Percentiles rank a stretch among this genome's conserved stretches.
Conservation (phyloP, 2,329 filamentous ascomycete genomes). For the Hypomyces perniciosus region DNA sequence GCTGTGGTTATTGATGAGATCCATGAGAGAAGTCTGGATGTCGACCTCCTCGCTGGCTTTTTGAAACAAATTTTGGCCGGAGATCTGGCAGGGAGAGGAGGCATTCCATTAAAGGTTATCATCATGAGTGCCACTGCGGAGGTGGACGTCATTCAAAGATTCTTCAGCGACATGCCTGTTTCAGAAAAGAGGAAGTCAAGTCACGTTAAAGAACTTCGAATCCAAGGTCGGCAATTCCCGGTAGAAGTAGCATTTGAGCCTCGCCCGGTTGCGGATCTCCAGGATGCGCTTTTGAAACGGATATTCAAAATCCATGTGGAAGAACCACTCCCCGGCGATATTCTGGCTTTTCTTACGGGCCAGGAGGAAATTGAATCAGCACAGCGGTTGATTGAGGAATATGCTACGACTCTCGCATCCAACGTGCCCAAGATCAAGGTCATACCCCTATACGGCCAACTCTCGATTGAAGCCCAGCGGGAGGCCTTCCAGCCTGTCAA, state of each 20-base stretch:
- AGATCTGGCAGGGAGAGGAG: slow-evolving; percentile 59
- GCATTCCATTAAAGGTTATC: slow-evolving; percentile 75
- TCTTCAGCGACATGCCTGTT: slow-evolving; percentile 51
- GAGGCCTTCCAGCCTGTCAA: slow-evolving; percentile 73
- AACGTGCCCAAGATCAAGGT: slow-evolving; percentile 68
- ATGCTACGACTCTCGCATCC: slow-evolving; percentile 63
- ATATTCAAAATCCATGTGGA: slow-evolving; percentile 84
- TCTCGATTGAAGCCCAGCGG: slow-evolving; percentile 81
- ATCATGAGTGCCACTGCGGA: slow-evolving; percentile 98
- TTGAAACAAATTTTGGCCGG: slow-evolving; percentile 67
- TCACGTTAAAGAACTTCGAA: slow-evolving; percentile 47
- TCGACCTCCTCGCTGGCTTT: slow-evolving; percentile 86
- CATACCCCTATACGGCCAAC: slow-evolving; percentile 81
- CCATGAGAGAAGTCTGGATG: slow-evolving; percentile 91
- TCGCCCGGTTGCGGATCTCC: slow-evolving; percentile 70
- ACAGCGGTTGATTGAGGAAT: slow-evolving; percentile 75
- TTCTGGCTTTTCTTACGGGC: slow-evolving; percentile 85
- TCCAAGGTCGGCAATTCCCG: slow-evolving; percentile 81
- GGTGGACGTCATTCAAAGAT: slow-evolving; percentile 68
- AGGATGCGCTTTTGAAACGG: slow-evolving; percentile 72
- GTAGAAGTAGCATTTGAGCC: slow-evolving; percentile 73
- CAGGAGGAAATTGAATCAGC: slow-evolving; percentile 87
- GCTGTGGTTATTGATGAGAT: slow-evolving; percentile 93
- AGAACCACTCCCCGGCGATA: slow-evolving; percentile 87
- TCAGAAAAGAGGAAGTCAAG: slow-evolving; percentile 12